Percentiles rank a stretch among this genome's conserved stretches.
Conservation (phyloP, 495 filamentous ascomycete species). For the Talaromyces proteolyticus region DNA sequence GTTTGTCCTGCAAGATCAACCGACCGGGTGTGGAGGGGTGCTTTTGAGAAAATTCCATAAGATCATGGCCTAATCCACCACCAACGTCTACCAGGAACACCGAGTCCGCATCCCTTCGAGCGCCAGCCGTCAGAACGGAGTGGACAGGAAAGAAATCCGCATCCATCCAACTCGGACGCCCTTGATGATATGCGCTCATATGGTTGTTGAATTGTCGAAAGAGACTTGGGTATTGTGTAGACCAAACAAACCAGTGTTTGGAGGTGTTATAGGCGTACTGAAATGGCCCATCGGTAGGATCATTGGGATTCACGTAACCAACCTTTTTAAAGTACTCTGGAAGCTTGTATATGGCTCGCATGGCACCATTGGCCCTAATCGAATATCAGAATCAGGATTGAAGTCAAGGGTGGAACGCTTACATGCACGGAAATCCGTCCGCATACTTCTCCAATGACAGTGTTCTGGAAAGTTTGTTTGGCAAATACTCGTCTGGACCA, state of each 20-base stretch:
- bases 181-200: conserved; percentile 44
- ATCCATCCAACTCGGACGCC: conserved; percentile 47
- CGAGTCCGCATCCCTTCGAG: conserved; percentile 6
- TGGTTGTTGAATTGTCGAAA: conserved; percentile 40
- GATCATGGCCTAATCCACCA: conserved; percentile 45
- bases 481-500: conserved; percentile 34
- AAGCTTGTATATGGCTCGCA: conserved; percentile 5
- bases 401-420: conserved; percentile 7
- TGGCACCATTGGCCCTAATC: conserved; percentile 7
- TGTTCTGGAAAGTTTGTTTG: conserved; percentile 35
- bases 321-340: conserved; percentile 13
- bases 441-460: conserved; percentile 29
- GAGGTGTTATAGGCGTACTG: conserved; percentile 6
- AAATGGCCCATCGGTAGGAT: conserved; percentile 10
- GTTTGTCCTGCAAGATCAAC: conserved; percentile 43
- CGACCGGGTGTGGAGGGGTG: conserved; percentile 17
- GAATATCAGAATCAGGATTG: conserved; percentile 2
- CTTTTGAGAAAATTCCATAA: conserved; percentile 35
- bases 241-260: conserved; percentile 7
- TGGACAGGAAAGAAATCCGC: conserved; percentile 39
- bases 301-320: conserved; percentile 12
- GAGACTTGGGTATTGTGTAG: not conserved
- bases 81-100: conserved; percentile 48
- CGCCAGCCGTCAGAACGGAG: conserved; percentile 24
- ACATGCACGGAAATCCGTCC: conserved; percentile 29